Base-by-base conservation (phyloP, 2,329 filamentous ascomycete species). In the Magnaporthiopsis incrustans region DNA sequence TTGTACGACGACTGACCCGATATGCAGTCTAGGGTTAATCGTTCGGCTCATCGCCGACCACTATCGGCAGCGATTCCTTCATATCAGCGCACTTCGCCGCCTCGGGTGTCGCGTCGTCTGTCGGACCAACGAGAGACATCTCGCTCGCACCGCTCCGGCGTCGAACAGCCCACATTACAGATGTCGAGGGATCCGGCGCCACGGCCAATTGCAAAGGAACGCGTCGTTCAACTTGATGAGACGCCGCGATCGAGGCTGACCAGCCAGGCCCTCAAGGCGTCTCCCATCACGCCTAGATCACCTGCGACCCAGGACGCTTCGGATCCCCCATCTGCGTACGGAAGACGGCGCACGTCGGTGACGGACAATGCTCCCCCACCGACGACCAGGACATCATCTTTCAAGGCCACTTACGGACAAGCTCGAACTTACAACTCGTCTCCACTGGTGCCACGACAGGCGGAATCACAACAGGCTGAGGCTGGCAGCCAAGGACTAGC, bases 401-500 rank as follows among this genome's bases (percentile, higher is more conserved):
- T 80, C 65, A 82, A 81, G 69, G 74, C 75, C 26, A 64, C 76
- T 5, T 73, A 77, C 59, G 75, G 72, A n/a, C 75, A 77, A 60
- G 70, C 76, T 32, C 77, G 79, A 22, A 77, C 78, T 0, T 85
- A 84, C 69, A 84, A 83, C 71, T 86, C 86, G 2, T 88, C 85
- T 1, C 85, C 86, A 2, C 75, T 89, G 61, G 84, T 82, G 12
- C 79, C 79, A 10, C 79, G 79, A 60, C 68, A 77, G 22, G 68
- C 71, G 32, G 80, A 82, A 38, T 56, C 69, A 8, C 73, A 71
- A 62, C 33, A 70, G 0, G 75, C 76, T 11, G 81, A 82, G 59
- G 70, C 72, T 26, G 72, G 38, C 3, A 18, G 73, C 57, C 77
- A 83, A 65, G 77, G 75, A 25, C 26, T 3, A 10, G 60, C 27